A percentile compares a stretch with the other conserved stretches of the same genome.
Evolutionary conservation across 2,329 filamentous ascomycete species (phyloP).

Genomic region (Cladosporium velox): DNA sequence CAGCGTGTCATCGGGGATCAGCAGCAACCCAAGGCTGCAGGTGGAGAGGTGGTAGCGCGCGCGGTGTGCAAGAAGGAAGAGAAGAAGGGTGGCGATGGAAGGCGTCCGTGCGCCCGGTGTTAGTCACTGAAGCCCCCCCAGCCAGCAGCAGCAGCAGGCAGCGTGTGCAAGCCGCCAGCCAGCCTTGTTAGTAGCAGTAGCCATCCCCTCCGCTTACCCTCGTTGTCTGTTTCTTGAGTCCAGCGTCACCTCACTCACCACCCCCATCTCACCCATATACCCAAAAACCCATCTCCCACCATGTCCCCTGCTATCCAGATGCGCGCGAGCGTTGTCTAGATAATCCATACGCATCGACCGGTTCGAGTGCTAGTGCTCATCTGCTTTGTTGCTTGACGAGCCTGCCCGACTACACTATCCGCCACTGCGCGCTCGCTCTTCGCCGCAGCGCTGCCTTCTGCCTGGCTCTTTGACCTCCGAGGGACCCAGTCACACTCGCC

Average conservation of each 20-base stretch:
- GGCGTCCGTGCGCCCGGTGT: not conserved
- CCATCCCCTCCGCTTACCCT: slow-evolving; percentile 1
- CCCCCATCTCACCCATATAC: not conserved
- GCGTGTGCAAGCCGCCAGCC: not conserved
- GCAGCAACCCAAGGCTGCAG: not conserved
- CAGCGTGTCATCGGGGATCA: not conserved
- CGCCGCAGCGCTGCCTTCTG: slow-evolving; percentile 17
- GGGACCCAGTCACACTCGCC: slow-evolving; percentile 15
- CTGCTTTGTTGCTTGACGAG: slow-evolving; percentile 11
- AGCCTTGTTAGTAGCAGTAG: slow-evolving; percentile 4
- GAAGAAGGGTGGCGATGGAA: not conserved
- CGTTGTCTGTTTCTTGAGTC: not conserved
- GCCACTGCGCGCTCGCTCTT: slow-evolving; percentile 9
- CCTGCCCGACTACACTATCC: not conserved
- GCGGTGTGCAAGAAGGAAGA: not conserved
- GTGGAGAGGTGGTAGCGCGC: not conserved
- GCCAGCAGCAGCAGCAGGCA: not conserved
- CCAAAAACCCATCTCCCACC: not conserved
- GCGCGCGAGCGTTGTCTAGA: slow-evolving; percentile 15
- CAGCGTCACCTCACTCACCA: slow-evolving; percentile 2
- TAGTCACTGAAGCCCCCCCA: not conserved
- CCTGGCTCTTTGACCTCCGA: slow-evolving; percentile 19
- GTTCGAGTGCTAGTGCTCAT: slow-evolving; percentile 1
- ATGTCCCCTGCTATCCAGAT: not conserved
- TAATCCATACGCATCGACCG: not conserved